These are phyloP conservation scores for Ramichloridium luteum DNA, from an alignment of 2,329 filamentous ascomycete species.

Conservation along the genomic window DNA sequence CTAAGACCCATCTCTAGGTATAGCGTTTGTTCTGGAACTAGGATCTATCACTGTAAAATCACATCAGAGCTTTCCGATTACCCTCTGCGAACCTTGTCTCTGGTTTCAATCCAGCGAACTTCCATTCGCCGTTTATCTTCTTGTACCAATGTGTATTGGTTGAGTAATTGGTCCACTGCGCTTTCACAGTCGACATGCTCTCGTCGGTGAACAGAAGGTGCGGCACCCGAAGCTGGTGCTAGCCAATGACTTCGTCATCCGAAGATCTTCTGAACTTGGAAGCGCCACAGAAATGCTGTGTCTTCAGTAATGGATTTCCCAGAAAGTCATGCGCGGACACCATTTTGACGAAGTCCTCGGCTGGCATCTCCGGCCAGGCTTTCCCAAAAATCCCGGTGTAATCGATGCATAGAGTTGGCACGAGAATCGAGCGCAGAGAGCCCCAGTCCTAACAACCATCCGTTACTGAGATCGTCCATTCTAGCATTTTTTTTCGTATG, in stretches of 20 bases:
- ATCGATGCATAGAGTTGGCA: constrained; percentile 42
- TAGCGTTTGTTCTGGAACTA: too few relatives aligned
- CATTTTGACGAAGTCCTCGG: constrained; percentile 37
- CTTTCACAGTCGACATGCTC: constrained; percentile 29
- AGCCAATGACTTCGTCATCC: constrained; percentile 35
- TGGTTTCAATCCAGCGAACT: constrained; percentile 40
- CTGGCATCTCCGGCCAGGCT: constrained; percentile 41
- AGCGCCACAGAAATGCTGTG: constrained; percentile 41
- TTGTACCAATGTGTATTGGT: constrained; percentile 39
- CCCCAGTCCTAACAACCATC: neutral
- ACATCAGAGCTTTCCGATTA: too few relatives aligned
- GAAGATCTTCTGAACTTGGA: constrained; percentile 34
- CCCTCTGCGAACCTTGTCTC: constrained; percentile 39
- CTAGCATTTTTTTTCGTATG: constrained; percentile 46
- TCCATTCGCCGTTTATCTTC: constrained; percentile 42
- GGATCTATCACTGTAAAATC: too few relatives aligned
- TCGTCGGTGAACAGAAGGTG: constrained; percentile 41
- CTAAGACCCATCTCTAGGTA: too few relatives aligned
- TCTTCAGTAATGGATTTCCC: constrained; percentile 38
- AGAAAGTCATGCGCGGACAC: constrained; percentile 36
- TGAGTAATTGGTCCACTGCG: constrained; percentile 42
- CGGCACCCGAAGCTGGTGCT: constrained; percentile 43
- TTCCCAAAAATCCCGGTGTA: constrained; percentile 44
- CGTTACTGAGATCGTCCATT: constrained; percentile 29
- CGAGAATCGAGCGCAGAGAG: neutral